Evolutionary conservation across 257 asterid species (phyloP).

Genomic region (Solanum appendiculatum): DNA sequence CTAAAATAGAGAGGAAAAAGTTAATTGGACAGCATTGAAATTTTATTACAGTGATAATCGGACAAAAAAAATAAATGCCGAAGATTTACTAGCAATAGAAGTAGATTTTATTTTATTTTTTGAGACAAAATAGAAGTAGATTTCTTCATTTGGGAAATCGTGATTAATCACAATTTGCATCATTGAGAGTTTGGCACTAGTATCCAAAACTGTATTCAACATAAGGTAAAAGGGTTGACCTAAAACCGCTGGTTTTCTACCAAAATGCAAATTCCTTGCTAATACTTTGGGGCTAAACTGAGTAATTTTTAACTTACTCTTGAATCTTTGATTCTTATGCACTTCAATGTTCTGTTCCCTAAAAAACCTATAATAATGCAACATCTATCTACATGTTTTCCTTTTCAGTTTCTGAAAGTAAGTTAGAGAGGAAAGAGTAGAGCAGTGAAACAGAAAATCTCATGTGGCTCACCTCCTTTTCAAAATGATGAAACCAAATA

Average conservation of each 20-base stretch:
- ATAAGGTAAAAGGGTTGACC: not conserved
- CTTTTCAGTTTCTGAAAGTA: not conserved
- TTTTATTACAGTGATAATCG: slow-evolving; percentile 6
- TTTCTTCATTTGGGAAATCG: not conserved
- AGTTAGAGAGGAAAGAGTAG: not conserved
- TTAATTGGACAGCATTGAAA: slow-evolving; percentile 6
- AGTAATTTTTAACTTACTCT: not conserved
- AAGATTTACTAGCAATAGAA: slow-evolving; percentile 20
- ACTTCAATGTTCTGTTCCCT: not conserved
- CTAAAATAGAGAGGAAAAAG: slow-evolving; percentile 32
- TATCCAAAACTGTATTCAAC: not conserved
- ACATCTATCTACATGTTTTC: not conserved
- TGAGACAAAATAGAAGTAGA: slow-evolving; percentile 9
- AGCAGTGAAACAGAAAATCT: not conserved
- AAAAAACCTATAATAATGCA: not conserved
- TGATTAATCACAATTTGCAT: not conserved
- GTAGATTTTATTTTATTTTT: too few relatives aligned
- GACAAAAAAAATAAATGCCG: slow-evolving; percentile 15
- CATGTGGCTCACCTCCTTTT: not conserved
- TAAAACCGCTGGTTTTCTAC: not conserved
- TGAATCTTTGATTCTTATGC: not conserved
- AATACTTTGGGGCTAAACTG: not conserved
- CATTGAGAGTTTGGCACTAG: not conserved
- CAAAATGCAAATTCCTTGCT: not conserved
- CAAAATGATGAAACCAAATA: not conserved